Evolutionary conservation across 1,284 basidiomycete species (phyloP), one percentile per base, ranked within the genome.

Genomic region (Anthracocystis panici-leucophaei): DNA sequence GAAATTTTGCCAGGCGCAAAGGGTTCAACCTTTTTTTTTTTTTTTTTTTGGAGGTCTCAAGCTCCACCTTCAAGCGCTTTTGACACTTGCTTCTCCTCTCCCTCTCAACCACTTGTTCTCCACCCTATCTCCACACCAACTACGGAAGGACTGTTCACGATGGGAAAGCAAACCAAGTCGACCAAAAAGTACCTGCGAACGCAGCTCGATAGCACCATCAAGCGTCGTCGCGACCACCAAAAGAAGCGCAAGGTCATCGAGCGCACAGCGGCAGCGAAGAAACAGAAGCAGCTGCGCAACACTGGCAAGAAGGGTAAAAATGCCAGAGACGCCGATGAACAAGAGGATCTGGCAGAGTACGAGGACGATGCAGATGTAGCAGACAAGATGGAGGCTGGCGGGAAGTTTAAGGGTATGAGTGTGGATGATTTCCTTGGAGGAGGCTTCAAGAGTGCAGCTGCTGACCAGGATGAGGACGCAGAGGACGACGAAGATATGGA

Each of bases 341-440:
- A 46, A 16, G 65, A 77, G 16, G 64, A 66, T 27, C 51, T 74
- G 46, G 66, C 59, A 10, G 76, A 70, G n/a, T 69, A 57, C 33
- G 72, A 75, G 14, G 77, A 61, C 16, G 71, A 58, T 14, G 65
- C 71, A 25, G 64, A 70, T 33, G 60, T 65, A 18, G 68, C 50
- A 1, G 73, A 65, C 14, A 53, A 50, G 54, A 65, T 72, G 59
- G 61, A 56, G 18, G 50, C 41, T 6, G 59, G 33, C n/a, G 61
- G 50, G 41, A 69, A 64, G 54, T 57, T 71, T 42, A 66, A 59
- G 45, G 71, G 63, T 12, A 83, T 83, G 82, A 75, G 70, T 41
- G 83, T 84, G 21, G 83, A 84, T 31, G 82, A 83, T 25, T 84
- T 84, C 68, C 66, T 84, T 21, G 73, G 76, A 9, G 83, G 83